Evolutionary conservation across 1,139 yeast species (phyloP).

Genomic region (Kodamaea sp.): DNA sequence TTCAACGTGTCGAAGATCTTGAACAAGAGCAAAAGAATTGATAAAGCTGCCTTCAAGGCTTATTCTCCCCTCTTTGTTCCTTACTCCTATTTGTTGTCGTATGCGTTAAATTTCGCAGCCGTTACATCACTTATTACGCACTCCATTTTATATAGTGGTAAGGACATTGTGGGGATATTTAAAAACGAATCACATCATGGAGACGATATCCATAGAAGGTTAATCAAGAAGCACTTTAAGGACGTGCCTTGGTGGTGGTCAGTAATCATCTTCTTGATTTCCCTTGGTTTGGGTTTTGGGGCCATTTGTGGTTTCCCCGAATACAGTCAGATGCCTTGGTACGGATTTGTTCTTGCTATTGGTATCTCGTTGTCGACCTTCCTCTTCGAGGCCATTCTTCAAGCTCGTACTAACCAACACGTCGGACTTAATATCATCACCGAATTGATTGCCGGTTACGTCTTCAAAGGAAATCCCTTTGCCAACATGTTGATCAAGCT

Average conservation of each 20-base stretch:
- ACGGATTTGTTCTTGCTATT: slow-evolving; percentile 37
- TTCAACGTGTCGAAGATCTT: slow-evolving; percentile 41
- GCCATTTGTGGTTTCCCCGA: slow-evolving; percentile 24
- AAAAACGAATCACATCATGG: slow-evolving; percentile 31
- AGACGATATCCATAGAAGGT: slow-evolving; percentile 40
- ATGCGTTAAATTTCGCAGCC: slow-evolving; percentile 45
- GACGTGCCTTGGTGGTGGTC: slow-evolving; percentile 47
- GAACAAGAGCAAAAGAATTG: slow-evolving; percentile 13
- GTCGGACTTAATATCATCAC: slow-evolving; percentile 39
- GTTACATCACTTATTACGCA: slow-evolving; percentile 40
- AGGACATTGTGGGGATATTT: slow-evolving; percentile 31
- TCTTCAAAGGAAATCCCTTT: slow-evolving; percentile 33
- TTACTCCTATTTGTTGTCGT: slow-evolving; percentile 37
- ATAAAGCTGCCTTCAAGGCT: slow-evolving; percentile 27
- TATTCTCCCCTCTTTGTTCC: slow-evolving; percentile 41
- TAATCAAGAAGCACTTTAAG: slow-evolving; percentile 33
- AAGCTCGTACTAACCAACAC: slow-evolving; percentile 40
- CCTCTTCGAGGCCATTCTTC: slow-evolving; percentile 38
- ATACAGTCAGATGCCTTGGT: slow-evolving; percentile 34
- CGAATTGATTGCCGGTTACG: slow-evolving; percentile 36
- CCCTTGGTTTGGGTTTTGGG: slow-evolving; percentile 33
- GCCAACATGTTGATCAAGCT: slow-evolving; percentile 36
- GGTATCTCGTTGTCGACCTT: slow-evolving; percentile 31
- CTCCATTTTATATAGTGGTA: slow-evolving; percentile 39
- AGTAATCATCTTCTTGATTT: slow-evolving; percentile 26